A percentile compares a stretch with the other conserved stretches of the same genome.
Evolutionary conservation across 179 eudicot genomes (phyloP).

Genomic region (Heliamphora pulchella): DNA sequence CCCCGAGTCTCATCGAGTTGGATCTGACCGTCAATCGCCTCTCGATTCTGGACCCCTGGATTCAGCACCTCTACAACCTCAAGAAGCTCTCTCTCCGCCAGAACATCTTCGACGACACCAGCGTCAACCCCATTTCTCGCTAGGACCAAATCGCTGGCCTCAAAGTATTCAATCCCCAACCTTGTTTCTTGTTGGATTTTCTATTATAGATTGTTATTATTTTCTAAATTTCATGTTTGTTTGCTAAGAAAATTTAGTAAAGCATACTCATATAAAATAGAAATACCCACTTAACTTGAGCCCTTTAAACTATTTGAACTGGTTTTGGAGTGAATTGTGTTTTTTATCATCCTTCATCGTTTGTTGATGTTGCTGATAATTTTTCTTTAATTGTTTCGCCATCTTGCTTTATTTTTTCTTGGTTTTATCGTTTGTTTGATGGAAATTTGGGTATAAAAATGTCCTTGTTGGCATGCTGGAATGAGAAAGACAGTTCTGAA

Average conservation of each 20-base stretch:
- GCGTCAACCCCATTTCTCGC: slow-evolving; percentile 45
- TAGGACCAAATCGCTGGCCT: slow-evolving; percentile 62
- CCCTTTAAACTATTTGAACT: not conserved
- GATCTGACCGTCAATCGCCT: slow-evolving; percentile 86
- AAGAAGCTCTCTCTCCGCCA: slow-evolving; percentile 87
- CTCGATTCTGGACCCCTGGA: slow-evolving; percentile 62
- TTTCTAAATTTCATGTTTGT: not conserved
- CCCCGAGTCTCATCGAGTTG: slow-evolving; percentile 64
- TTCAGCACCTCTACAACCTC: slow-evolving; percentile 48
- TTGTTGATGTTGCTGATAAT: not conserved
- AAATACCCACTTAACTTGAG: no score
- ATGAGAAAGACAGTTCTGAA: no score
- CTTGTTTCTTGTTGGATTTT: not conserved
- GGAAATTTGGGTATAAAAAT: not conserved
- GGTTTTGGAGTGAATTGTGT: not conserved
- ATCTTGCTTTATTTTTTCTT: not conserved
- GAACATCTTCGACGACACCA: slow-evolving; percentile 70
- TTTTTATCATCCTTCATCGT: no score
- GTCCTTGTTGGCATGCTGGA: no score
- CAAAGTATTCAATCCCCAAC: slow-evolving; percentile 33
- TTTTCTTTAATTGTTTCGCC: not conserved
- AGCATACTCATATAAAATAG: no score
- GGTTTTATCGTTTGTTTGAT: not conserved
- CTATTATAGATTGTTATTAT: no score
- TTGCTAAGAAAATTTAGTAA: not conserved